These are phyloP conservation scores for Apophysomyces ossiformis DNA, from an alignment of 371 early-diverging fungal genomes.

Conservation along the genomic window DNA sequence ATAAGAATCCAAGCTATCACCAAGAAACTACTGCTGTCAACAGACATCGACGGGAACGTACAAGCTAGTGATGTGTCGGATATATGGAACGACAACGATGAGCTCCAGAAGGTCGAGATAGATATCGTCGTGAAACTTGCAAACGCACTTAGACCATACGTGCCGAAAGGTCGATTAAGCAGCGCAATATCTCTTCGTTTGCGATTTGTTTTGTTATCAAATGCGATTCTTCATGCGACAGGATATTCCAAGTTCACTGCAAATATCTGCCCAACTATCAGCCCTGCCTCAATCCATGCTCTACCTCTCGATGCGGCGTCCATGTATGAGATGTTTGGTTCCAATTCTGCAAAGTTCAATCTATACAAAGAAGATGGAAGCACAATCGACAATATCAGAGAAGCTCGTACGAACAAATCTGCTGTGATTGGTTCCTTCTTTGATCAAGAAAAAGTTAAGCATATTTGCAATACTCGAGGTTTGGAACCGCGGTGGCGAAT, in stretches of 20 bases:
- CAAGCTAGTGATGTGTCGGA: neutral
- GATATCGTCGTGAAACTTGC: neutral
- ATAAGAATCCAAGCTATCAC: neutral
- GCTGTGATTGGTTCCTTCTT: too few species aligned
- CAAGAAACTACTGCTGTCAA: neutral
- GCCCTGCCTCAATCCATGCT: too few species aligned
- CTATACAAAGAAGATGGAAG: too few species aligned
- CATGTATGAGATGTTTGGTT: conserved; percentile 4
- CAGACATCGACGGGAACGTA: neutral
- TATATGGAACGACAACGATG: neutral
- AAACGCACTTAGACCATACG: neutral
- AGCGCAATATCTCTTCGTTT: neutral
- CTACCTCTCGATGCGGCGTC: neutral
- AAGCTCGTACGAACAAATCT: too few species aligned
- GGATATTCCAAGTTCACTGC: neutral
- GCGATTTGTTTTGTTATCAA: neutral
- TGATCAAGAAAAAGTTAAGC: too few species aligned
- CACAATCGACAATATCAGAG: too few species aligned
- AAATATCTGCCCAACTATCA: neutral
- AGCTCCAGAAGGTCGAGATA: neutral
- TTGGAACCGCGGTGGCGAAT: neutral
- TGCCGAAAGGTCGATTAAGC: neutral
- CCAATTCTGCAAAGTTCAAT: neutral
- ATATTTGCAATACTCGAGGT: too few species aligned
- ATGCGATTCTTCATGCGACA: neutral